Percentiles rank a stretch among this genome's conserved stretches.
phyloP scores from a whole-genome alignment of 768 basidiomycete genomes.

The Sarcomyxa edulis region DNA sequence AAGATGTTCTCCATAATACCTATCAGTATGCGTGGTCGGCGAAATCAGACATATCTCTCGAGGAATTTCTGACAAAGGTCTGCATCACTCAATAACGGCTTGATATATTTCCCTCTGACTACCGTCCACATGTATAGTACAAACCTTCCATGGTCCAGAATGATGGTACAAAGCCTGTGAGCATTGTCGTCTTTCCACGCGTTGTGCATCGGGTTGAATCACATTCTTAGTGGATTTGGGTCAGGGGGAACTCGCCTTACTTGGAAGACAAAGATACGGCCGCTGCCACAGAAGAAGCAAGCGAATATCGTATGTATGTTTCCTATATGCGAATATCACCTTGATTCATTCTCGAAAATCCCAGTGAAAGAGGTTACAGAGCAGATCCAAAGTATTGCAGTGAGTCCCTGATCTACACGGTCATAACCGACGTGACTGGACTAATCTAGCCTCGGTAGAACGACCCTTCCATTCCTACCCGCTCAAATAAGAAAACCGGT shows the following conservation, averaged over 20 bases:
- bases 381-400: constrained; percentile 59
- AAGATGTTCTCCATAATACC: constrained; percentile 32
- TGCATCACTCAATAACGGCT: constrained; percentile 7
- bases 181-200: constrained; percentile 11
- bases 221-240: constrained; percentile 65
- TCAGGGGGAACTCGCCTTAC: constrained; percentile 21
- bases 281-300: constrained; percentile 43
- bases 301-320: constrained; percentile 30
- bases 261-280: constrained; percentile 14
- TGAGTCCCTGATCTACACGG: constrained; percentile 12
- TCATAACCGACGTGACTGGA: not conserved
- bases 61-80: constrained; percentile 56
- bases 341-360: not conserved
- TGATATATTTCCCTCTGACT: not conserved
- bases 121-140: constrained; percentile 36
- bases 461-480: constrained; percentile 58
- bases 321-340: not conserved
- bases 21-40: constrained; percentile 53
- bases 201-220: not conserved
- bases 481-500: constrained; percentile 69
- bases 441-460: constrained; percentile 42
- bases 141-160: constrained; percentile 76
- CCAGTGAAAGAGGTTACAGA: constrained; percentile 55
- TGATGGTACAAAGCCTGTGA: constrained; percentile 70
- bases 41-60: constrained; percentile 32